These are phyloP conservation scores for Coemansia sp. DNA, from an alignment of 192 early-diverging fungal species.

Conservation along the genomic window DNA sequence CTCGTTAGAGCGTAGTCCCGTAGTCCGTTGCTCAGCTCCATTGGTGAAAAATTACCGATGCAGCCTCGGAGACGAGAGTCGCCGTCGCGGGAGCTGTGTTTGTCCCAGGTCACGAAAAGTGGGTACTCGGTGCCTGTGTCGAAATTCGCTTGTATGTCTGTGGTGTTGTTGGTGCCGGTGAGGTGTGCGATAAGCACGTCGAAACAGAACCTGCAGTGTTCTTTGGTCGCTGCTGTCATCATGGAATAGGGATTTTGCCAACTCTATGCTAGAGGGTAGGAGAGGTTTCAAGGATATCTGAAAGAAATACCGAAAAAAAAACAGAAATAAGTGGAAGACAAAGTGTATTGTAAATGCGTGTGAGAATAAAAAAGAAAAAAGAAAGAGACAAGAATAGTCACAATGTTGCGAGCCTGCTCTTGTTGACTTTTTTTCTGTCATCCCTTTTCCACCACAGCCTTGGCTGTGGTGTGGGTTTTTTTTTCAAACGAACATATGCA, in stretches of 20 bases:
- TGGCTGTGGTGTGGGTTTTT: neutral
- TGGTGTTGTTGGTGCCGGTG: constrained; percentile 28
- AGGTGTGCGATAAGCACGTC: constrained; percentile 70
- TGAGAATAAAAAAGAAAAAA: too few species aligned
- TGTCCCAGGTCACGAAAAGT: constrained; percentile 51
- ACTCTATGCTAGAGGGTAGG: too few species aligned
- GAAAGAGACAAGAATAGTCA: too few species aligned
- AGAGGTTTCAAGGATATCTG: too few species aligned
- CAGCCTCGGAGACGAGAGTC: constrained; percentile 76
- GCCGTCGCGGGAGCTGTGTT: constrained; percentile 20
- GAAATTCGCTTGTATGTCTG: constrained; percentile 10
- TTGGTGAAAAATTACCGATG: constrained; percentile 85
- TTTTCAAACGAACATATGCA: neutral
- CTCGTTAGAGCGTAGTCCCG: constrained; percentile 80
- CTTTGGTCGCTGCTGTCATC: constrained; percentile 29
- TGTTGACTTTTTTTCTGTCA: too few species aligned
- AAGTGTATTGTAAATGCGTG: too few species aligned
- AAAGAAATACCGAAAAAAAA: too few species aligned
- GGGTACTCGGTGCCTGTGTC: constrained; percentile 56
- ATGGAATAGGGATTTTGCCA: too few species aligned
- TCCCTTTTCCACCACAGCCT: too few species aligned
- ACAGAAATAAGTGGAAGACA: too few species aligned
- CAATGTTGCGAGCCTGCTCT: too few species aligned
- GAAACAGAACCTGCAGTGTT: constrained; percentile 83
- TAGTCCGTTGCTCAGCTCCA: constrained; percentile 69